Base-by-base conservation (phyloP, 495 filamentous ascomycete species). In the Podospora anserina region DNA sequence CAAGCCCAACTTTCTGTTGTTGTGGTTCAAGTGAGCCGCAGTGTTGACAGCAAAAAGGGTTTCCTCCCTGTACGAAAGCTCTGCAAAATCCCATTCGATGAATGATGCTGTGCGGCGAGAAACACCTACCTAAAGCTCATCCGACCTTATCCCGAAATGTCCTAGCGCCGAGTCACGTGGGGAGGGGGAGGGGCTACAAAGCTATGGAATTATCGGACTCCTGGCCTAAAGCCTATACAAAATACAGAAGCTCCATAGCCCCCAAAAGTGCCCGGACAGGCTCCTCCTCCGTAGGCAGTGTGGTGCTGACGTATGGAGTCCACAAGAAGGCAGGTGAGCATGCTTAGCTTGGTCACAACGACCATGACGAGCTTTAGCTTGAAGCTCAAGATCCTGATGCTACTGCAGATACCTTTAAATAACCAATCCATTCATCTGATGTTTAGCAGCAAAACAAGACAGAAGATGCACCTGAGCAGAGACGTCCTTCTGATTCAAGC, bases 101-200 rank as follows among this genome's bases (percentile, higher is more conserved):
- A 63, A 63, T 63, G 61, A 63, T 63, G 61, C 61, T 1, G 61
- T 63, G 61, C 61, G 61, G 61, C 61, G 61, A 63, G 28, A 63
- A 63, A 34, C 61, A 63, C 61, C 28, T 23, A 63, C 61, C 55
- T 16, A 34, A 20, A 44, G 16, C 30, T 39, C 23, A 30, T 63
- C 34, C 15, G 39, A 0, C 30, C 34, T 63, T 49, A 32, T 63
- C 61, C 61, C 15, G 34, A 44, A 63, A 7, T 0, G 32, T n/a
- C 9, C 16, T 63, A 63, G 61, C 61, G 61, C 15, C 2, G 28
- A 63, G 61, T 63, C 61, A 63, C 61, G 61, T 63, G 61, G 49
- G 61, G 61, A 13, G 61, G 4, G 34, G 16, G 9, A 32, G 23
- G 2, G 20, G 23, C 1, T 19, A 5, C 5, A 61, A 26, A 61